Evolutionary conservation across 345 rosid species (phyloP).

Genomic region (Euphorbia peplus): DNA sequence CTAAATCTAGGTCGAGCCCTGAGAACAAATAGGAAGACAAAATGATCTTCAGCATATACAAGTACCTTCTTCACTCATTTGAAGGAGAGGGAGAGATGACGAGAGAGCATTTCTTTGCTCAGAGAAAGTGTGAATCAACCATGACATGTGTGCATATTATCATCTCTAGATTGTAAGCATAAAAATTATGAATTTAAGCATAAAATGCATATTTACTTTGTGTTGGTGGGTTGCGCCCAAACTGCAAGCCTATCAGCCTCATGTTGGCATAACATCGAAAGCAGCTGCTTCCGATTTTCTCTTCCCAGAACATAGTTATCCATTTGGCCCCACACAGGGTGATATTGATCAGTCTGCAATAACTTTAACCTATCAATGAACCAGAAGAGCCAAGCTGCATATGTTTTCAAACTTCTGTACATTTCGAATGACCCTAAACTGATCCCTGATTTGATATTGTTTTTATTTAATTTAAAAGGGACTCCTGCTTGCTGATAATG

Average conservation of each 20-base stretch:
- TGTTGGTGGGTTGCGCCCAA: slow-evolving; percentile 90
- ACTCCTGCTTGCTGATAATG: too few relatives aligned
- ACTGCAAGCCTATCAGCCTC: slow-evolving; percentile 99
- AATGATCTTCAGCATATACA: slow-evolving; percentile 15
- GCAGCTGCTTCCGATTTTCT: slow-evolving; percentile 88
- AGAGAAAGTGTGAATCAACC: neutral
- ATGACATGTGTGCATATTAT: neutral
- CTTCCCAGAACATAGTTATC: slow-evolving; percentile 72
- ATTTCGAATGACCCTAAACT: neutral
- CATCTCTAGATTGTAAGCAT: slow-evolving; percentile 5
- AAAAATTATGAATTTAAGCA: neutral
- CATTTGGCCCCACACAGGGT: slow-evolving; percentile 98
- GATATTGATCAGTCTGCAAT: slow-evolving; percentile 63
- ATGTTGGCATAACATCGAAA: slow-evolving; percentile 91
- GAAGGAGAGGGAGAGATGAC: neutral
- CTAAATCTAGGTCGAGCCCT: slow-evolving; percentile 79
- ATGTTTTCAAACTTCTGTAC: neutral
- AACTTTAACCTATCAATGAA: slow-evolving; percentile 18
- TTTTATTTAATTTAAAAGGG: too few relatives aligned
- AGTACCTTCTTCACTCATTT: neutral
- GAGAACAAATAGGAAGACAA: slow-evolving; percentile 23
- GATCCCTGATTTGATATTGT: neutral
- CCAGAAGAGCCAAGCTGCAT: slow-evolving; percentile 12
- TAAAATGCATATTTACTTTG: slow-evolving; percentile 54
- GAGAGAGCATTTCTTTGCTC: neutral